A percentile compares a stretch with the other conserved stretches of the same genome.
Conservation (phyloP, 2,329 filamentous ascomycete species). For the Xylariaceae sp. region DNA sequence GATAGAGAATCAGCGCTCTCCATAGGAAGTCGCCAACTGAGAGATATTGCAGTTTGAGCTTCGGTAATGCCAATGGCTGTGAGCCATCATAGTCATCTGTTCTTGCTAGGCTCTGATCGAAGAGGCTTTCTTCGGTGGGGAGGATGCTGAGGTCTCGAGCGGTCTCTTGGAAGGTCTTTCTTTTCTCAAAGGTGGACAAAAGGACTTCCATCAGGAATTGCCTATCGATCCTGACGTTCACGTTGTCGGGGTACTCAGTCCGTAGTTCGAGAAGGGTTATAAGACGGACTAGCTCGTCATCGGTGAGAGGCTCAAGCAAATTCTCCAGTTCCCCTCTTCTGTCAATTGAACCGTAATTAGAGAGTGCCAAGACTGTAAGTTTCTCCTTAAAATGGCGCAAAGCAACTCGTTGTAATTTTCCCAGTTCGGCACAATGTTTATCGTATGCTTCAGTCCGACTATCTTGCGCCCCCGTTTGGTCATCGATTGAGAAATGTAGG, state of each 20-base stretch:
- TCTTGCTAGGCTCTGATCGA: constrained; percentile 72
- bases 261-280: constrained; percentile 71
- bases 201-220: constrained; percentile 68
- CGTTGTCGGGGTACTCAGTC: constrained; percentile 72
- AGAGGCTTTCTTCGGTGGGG: constrained; percentile 80
- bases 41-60: constrained; percentile 92
- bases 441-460: constrained; percentile 72
- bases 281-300: constrained; percentile 69
- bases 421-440: constrained; percentile 70
- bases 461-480: constrained; percentile 78
- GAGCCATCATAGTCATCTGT: constrained; percentile 88
- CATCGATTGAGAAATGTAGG: constrained; percentile 82
- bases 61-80: constrained; percentile 82
- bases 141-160: constrained; percentile 67
- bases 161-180: constrained; percentile 76
- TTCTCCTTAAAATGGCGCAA: constrained; percentile 85
- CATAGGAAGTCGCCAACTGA: constrained; percentile 96
- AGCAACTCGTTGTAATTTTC: constrained; percentile 72
- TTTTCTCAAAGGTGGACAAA: constrained; percentile 69
- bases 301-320: constrained; percentile 68
- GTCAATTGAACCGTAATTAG: constrained; percentile 87
- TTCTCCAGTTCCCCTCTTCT: constrained; percentile 72
- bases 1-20: constrained; percentile 84
- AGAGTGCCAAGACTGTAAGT: constrained; percentile 82
- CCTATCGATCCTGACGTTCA: constrained; percentile 60